A percentile compares a stretch with the other conserved stretches of the same genome.
These are phyloP conservation scores for Camelina neglecta DNA, from an alignment of 345 rosid species.

Conservation along the genomic window DNA sequence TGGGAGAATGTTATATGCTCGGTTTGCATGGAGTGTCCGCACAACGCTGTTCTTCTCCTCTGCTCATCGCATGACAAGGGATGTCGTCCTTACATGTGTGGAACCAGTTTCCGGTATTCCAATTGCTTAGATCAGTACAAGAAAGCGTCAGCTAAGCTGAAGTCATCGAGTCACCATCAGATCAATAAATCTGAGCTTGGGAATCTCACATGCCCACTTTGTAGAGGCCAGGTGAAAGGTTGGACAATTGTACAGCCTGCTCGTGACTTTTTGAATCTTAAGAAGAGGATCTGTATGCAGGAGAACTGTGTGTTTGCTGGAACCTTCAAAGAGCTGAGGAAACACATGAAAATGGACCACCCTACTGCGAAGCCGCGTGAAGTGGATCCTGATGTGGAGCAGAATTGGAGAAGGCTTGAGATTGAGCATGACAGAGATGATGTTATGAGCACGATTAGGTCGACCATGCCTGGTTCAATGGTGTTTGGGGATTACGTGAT, in stretches of 20 bases:
- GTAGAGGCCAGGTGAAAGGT: constrained; percentile 97
- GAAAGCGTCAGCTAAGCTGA: constrained; percentile 74
- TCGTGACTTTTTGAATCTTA: constrained; percentile 67
- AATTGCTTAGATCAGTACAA: constrained; percentile 95
- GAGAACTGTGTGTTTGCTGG: constrained; percentile 79
- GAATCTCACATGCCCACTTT: constrained; percentile 88
- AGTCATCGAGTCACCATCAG: constrained; percentile 48
- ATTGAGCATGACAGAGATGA: constrained; percentile 72
- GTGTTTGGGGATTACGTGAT: constrained; percentile 86
- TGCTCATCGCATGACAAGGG: constrained; percentile 98
- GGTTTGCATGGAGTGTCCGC: constrained; percentile 98
- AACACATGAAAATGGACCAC: constrained; percentile 82
- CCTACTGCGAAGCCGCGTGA: constrained; percentile 80
- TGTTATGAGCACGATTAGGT: constrained; percentile 80
- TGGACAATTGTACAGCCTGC: constrained; percentile 97
- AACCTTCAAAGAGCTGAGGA: constrained; percentile 84
- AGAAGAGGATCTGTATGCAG: constrained; percentile 94
- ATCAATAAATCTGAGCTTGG: constrained; percentile 58
- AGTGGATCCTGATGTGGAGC: constrained; percentile 80
- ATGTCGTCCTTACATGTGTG: constrained; percentile 98
- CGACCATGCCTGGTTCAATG: constrained; percentile 88
- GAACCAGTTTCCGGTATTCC: constrained; percentile 92
- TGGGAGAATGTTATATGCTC: constrained; percentile 92
- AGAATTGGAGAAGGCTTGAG: constrained; percentile 86
- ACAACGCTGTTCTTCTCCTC: constrained; percentile 95